These are phyloP conservation scores for Trichocladium uniseriatum DNA, from an alignment of 495 filamentous ascomycete genomes.

Conservation along the genomic window DNA sequence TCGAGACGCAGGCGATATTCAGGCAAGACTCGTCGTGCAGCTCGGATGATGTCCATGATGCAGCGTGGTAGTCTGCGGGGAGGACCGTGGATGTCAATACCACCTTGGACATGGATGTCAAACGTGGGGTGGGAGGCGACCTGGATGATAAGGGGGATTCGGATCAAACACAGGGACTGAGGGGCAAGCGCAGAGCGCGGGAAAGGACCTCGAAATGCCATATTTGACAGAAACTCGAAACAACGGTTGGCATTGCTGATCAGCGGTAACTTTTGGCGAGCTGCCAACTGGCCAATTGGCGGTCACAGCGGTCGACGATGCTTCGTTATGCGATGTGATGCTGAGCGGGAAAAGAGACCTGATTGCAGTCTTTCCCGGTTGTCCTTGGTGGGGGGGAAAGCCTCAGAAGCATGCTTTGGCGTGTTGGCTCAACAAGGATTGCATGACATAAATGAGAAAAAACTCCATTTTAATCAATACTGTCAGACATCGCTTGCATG, in stretches of 20 bases:
- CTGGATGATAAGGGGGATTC: conserved; percentile 9
- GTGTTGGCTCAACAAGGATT: conserved; percentile 11
- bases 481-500: too few species aligned
- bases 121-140: conserved; percentile 13
- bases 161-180: too few species aligned
- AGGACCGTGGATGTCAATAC: conserved; percentile 1
- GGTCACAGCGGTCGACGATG: conserved; percentile 6
- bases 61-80: conserved; percentile 3
- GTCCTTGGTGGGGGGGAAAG: too few species aligned
- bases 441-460: too few species aligned
- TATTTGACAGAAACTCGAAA: too few species aligned
- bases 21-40: background rate
- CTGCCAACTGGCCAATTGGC: background rate
- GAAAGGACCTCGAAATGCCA: conserved; percentile 2
- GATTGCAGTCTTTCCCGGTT: background rate
- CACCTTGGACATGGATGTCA: conserved; percentile 10
- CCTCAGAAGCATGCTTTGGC: too few species aligned
- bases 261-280: background rate
- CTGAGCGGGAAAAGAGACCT: background rate
- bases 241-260: too few species aligned
- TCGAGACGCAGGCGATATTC: conserved; percentile 6
- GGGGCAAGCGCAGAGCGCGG: too few species aligned
- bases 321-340: conserved; percentile 21
- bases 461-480: too few species aligned
- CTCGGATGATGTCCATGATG: too few species aligned